Base-by-base conservation (phyloP, 257 asterid genomes). In the Verbena officinalis region DNA sequence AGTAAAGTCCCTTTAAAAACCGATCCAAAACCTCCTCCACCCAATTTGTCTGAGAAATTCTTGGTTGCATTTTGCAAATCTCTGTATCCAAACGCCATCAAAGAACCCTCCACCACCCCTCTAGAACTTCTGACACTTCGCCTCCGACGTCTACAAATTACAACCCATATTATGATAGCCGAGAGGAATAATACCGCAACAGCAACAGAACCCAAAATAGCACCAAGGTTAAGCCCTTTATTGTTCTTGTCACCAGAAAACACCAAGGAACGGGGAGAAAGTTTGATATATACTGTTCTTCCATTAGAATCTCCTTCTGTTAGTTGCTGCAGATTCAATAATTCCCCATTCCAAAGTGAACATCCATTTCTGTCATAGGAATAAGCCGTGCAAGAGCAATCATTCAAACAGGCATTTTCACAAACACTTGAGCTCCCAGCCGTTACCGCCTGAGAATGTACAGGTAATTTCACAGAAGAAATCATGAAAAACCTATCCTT, bases 11-110 rank as follows among this genome's bases (percentile, higher is more conserved):
- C 88, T 59, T 68, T 76, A 56, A 68, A 82, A 51, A 82, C 87
- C 1, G 82, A 76, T 15, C 87, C 87, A 46, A 82, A 82, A 4
- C 84, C 87, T 40, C 87, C 87, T 21, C 78, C 78, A 49, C 87
- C 87, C 52, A 82, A 64, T 57, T 71, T 82, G 11, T 76, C 71
- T 0, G 87, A 67, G 73, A 76, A 78, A 51, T 73, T 78, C n/a
- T n/a, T n/a, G n/a, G n/a, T n/a, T n/a, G n/a, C n/a, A n/a, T n/a
- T n/a, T n/a, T n/a, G n/a, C n/a, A 78, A 56, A 56, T 81, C 87
- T 52, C 60, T 75, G 66, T 72, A 78, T 9, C 64, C 64, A 65
- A 81, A 76, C 31, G 75, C 80, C 31, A 69, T 68, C 23, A 70
- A 67, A 16, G 73, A 67, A 33, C 88, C 83, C 48, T 73, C 88